Conservation (phyloP, 495 filamentous ascomycete species). For the Oleoguttula mirabilis region DNA sequence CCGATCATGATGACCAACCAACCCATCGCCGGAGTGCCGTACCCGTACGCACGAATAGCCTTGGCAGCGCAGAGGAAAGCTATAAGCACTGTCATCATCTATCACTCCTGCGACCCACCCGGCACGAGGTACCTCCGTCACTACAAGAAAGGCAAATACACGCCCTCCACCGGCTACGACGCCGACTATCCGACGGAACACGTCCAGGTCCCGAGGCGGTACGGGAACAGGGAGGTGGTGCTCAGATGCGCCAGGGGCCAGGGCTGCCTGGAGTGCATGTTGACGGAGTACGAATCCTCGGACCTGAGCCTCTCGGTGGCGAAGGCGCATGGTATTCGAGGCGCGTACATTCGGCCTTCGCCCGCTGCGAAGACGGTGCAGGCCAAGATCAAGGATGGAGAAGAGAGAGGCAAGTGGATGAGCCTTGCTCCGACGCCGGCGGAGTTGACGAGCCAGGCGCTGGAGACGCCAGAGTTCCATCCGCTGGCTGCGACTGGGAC, state of each 20-base stretch:
- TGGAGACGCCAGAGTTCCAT: too few species aligned
- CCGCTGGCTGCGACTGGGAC: too few species aligned
- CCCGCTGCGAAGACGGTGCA: not conserved
- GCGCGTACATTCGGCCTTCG: not conserved
- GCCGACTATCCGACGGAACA: not conserved
- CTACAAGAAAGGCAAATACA: conserved; percentile 1
- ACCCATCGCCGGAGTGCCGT: too few species aligned
- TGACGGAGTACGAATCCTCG: too few species aligned
- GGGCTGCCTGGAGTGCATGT: not conserved
- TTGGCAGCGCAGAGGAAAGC: not conserved
- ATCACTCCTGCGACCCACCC: conserved; percentile 3
- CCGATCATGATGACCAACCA: too few species aligned
- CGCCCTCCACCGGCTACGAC: not conserved
- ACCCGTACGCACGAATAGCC: too few species aligned
- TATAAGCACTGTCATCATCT: conserved; percentile 2
- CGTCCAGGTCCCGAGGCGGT: not conserved
- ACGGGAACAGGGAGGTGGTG: not conserved
- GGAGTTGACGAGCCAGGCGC: too few species aligned
- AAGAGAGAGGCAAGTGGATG: not conserved
- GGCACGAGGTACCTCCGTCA: not conserved
- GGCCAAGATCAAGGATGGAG: not conserved
- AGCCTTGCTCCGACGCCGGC: too few species aligned
- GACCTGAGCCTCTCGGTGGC: conserved; percentile 1
- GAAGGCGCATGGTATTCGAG: not conserved
- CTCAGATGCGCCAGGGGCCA: not conserved